Evolutionary conservation across 163 green algal species (phyloP).

Genomic region (Chloromonas sp.): DNA sequence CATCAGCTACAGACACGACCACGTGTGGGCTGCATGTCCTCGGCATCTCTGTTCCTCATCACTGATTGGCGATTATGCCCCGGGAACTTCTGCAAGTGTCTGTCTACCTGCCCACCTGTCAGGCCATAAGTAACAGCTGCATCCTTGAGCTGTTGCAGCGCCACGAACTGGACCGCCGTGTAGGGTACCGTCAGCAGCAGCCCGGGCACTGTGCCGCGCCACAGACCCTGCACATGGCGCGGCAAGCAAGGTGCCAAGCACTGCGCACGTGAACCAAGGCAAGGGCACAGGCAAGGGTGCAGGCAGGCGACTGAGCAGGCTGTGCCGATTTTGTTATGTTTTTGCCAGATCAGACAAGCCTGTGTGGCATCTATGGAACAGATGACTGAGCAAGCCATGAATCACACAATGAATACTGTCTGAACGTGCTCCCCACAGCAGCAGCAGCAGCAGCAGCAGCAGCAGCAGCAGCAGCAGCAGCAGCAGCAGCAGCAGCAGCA

Average conservation of each 20-base stretch:
- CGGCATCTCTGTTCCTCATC: too few species aligned
- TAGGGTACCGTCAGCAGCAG: conserved; percentile 93
- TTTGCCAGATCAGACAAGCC: too few species aligned
- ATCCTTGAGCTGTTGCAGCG: conserved; percentile 72
- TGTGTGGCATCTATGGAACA: too few species aligned
- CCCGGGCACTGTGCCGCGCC: conserved; percentile 89
- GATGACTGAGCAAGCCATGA: not conserved
- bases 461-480: too few species aligned
- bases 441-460: not conserved
- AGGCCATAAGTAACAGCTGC: conserved; percentile 41
- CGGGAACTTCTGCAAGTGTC: too few species aligned
- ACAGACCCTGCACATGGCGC: conserved; percentile 74
- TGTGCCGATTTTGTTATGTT: too few species aligned
- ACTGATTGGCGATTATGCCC: too few species aligned
- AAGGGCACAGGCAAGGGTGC: not conserved
- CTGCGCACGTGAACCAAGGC: not conserved
- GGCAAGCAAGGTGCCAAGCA: not conserved
- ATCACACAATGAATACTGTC: not conserved
- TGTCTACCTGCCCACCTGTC: not conserved
- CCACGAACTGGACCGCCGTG: conserved; percentile 93
- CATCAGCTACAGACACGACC: too few species aligned
- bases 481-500: too few species aligned
- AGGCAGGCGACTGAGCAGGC: too few species aligned
- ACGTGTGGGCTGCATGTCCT: too few species aligned
- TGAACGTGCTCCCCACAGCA: too few species aligned